A percentile compares a stretch with the other conserved stretches of the same genome.
Evolutionary conservation across 345 rosid species (phyloP).

Genomic region (Populus nigra): DNA sequence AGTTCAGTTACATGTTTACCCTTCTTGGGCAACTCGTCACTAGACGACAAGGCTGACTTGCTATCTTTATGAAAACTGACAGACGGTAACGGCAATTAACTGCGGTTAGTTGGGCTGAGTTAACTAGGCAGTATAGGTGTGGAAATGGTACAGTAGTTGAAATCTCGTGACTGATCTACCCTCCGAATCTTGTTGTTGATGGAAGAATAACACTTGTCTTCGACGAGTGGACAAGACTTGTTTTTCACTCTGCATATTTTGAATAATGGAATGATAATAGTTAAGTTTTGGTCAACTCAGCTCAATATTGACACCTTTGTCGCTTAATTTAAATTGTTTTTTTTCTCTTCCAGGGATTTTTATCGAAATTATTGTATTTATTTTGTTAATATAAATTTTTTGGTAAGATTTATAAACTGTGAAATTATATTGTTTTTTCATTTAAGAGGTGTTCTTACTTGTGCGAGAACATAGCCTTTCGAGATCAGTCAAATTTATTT

Average conservation of each 20-base stretch:
- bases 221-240: neutral
- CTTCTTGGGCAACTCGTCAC: neutral
- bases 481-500: no score
- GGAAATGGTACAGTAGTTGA: neutral
- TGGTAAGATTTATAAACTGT: no score
- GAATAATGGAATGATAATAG: neutral
- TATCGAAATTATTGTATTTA: neutral
- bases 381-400: no score
- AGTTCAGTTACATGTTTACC: slow-evolving; percentile 6
- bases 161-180: neutral
- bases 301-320: neutral
- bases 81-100: slow-evolving; percentile 16
- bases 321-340: neutral
- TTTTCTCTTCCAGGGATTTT: neutral
- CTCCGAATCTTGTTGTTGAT: neutral
- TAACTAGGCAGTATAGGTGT: neutral
- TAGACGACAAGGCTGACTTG: slow-evolving; percentile 17
- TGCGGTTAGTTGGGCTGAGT: slow-evolving; percentile 7
- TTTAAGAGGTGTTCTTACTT: no score
- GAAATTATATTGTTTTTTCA: no score
- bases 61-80: slow-evolving; percentile 11
- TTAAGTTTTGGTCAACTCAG: neutral
- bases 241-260: neutral
- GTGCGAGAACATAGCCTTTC: no score
- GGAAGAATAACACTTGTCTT: neutral